Conservation (phyloP, 768 basidiomycete species). For the Hericium rajendrae region DNA sequence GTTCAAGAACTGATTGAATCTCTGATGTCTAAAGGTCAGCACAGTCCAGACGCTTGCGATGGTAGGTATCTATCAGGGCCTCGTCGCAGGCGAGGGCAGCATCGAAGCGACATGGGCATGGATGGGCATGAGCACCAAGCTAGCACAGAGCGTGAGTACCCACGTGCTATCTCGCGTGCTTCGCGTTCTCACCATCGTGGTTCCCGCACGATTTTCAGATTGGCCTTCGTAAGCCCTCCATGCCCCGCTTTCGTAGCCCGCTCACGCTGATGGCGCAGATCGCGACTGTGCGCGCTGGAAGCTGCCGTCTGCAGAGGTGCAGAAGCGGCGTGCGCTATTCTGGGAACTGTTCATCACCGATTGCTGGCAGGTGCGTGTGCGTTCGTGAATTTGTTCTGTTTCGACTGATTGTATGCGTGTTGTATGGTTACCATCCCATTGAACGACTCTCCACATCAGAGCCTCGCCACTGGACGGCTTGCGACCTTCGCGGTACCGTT, state of each 20-base stretch:
- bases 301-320: slow-evolving; percentile 48
- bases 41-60: slow-evolving; percentile 59
- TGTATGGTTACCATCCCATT: background rate
- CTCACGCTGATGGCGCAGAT: slow-evolving; percentile 27
- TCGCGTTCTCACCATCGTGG: no score
- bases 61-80: slow-evolving; percentile 64
- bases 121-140: slow-evolving; percentile 54
- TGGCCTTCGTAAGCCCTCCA: no score
- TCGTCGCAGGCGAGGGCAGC: slow-evolving; percentile 58
- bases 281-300: slow-evolving; percentile 69
- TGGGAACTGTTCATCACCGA: slow-evolving; percentile 72
- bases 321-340: slow-evolving; percentile 61
- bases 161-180: no score
- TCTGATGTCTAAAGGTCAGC: slow-evolving; percentile 27
- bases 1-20: background rate
- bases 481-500: slow-evolving; percentile 62
- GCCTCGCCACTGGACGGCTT: slow-evolving; percentile 59
- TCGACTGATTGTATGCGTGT: no score
- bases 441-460: slow-evolving; percentile 24
- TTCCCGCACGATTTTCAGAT: no score
- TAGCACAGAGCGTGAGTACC: slow-evolving; percentile 56
- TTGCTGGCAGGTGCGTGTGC: slow-evolving; percentile 52
- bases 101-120: slow-evolving; percentile 61
- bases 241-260: background rate
- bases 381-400: background rate